Conservation (phyloP, 257 asterid genomes). For the Solanum piurae region DNA sequence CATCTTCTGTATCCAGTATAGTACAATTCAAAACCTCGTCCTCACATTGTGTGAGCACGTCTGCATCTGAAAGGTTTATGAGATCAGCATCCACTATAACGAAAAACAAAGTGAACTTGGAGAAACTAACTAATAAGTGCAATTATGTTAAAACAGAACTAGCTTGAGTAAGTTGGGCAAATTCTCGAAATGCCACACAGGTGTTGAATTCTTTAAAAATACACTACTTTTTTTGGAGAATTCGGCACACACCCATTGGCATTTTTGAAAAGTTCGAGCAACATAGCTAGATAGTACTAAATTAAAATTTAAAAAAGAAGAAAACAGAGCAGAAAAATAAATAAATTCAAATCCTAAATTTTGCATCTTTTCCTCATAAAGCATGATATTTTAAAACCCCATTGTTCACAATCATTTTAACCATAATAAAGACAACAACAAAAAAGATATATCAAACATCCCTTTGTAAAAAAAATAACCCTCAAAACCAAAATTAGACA, state of each 20-base stretch:
- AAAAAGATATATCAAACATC: neutral
- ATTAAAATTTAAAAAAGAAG: neutral
- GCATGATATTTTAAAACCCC: neutral
- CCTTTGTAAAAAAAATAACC: neutral
- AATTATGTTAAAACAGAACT: neutral
- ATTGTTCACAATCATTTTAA: neutral
- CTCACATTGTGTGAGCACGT: slow-evolving; percentile 34
- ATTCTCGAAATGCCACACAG: neutral
- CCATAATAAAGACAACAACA: neutral
- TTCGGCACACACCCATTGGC: neutral
- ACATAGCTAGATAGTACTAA: neutral
- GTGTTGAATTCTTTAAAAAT: neutral
- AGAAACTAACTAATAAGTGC: neutral
- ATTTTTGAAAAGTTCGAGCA: neutral
- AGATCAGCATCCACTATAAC: neutral
- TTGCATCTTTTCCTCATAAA: neutral
- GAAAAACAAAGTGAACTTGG: neutral
- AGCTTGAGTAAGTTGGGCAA: neutral
- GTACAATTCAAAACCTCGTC: slow-evolving; percentile 49
- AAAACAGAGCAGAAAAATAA: neutral
- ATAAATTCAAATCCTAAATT: neutral
- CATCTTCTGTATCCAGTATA: slow-evolving; percentile 53
- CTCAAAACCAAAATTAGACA: neutral
- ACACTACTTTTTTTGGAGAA: neutral
- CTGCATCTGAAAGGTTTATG: slow-evolving; percentile 20